These are phyloP conservation scores for Candida ascalaphidarum DNA, from an alignment of 805 yeast species.

Conservation along the genomic window DNA sequence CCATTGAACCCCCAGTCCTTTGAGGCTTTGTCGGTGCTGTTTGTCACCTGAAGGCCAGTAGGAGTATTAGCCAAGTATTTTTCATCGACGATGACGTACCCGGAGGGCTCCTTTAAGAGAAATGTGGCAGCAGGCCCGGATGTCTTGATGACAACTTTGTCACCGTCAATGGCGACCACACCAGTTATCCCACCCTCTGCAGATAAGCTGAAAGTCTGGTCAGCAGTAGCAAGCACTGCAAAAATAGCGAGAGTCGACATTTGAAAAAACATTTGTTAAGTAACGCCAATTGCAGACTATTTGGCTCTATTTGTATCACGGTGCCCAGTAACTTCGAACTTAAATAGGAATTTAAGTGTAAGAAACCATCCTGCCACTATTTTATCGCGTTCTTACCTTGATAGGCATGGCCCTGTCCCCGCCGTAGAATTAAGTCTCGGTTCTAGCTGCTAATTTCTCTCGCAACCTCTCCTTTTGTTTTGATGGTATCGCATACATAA, in stretches of 20 bases:
- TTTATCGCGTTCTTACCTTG: too few relatives aligned
- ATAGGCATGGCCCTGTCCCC: too few relatives aligned
- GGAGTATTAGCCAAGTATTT: conserved; percentile 8
- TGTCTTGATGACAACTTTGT: conserved; percentile 8
- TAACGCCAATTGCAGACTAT: too few relatives aligned
- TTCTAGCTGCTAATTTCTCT: too few relatives aligned
- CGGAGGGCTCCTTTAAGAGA: conserved; percentile 21
- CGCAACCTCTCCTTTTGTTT: too few relatives aligned
- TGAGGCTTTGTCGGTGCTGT: conserved; percentile 10
- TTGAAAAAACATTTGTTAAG: too few relatives aligned
- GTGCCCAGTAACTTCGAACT: too few relatives aligned
- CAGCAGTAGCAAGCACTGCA: conserved; percentile 19
- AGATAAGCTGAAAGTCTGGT: conserved; percentile 18
- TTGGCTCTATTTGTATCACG: too few relatives aligned
- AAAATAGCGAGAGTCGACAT: conserved; percentile 15
- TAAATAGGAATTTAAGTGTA: too few relatives aligned
- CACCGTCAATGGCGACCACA: conserved; percentile 8
- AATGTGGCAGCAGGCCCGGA: conserved; percentile 11
- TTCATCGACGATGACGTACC: conserved; percentile 15
- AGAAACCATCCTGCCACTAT: too few relatives aligned
- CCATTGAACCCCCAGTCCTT: conserved; percentile 18
- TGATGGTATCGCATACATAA: too few relatives aligned
- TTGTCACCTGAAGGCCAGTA: conserved; percentile 8
- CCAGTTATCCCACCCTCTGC: conserved; percentile 18
- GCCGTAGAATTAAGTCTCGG: too few relatives aligned